Evolutionary conservation across 192 early-diverging fungal genomes (phyloP), one percentile per base, ranked within the genome.

Genomic region (Backusella luteola): DNA sequence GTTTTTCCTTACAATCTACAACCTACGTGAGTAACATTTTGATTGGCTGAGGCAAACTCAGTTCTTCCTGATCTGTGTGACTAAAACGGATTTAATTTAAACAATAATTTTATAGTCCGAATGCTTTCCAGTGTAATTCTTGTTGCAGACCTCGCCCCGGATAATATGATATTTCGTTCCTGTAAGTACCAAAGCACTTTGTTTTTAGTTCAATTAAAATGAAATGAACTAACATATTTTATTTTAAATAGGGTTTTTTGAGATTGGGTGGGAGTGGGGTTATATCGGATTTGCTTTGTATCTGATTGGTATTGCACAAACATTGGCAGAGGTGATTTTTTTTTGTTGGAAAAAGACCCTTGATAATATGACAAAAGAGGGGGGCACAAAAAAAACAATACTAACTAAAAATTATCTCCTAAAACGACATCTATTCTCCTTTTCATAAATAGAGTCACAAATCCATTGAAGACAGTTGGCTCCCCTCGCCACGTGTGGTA

Each of bases 281-380:
- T 79, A 71, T 68, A 44, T 35, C 15, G 78, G 66, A 1, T 79
- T 73, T 66, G 69, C 74, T 21, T 46, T 79, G 3, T 79, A 79
- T 46, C 39, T 75, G 14, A 38, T 79, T 41, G 78, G 78, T 34
- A 79, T 79, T 75, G 78, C 78, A 21, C 78, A 79, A 69, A 79
- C 78, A 35, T 52, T 79, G 29, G 67, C 78, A 59, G 78, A 75
- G 29, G 78, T 79, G 71, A 36, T 46, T 42, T 67, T 34, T 63
- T 21, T 56, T 26, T 8, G 0, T 23, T 26, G 0, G 6, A 63
- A 63, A 11, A 29, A 2, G 2, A 14, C 21, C 3, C 21, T 3
- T 4, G 1, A 63, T 12, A 63, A 12, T 14, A 29, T 11, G 1
- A 63, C 32, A 29, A 12, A 26, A 26, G 21, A 29, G 23, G 23